These are phyloP conservation scores for Hawksworthiomyces lignivorus DNA, from an alignment of 2,329 filamentous ascomycete species.

Conservation along the genomic window DNA sequence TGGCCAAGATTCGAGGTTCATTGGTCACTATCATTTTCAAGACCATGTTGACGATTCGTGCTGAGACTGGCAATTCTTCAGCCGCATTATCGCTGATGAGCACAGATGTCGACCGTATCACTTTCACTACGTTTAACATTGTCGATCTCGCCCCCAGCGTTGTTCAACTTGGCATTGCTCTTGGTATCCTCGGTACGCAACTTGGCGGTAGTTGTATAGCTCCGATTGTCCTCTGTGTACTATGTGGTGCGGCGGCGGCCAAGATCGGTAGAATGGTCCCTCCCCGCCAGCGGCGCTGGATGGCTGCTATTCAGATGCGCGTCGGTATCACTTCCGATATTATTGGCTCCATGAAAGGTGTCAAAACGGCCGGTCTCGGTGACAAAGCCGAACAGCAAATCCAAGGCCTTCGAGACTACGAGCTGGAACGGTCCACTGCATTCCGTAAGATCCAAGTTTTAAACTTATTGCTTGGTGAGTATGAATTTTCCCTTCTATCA, in stretches of 20 bases:
- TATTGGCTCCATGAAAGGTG: conserved; percentile 41
- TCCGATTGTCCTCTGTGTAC: conserved; percentile 7
- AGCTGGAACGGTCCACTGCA: conserved; percentile 8
- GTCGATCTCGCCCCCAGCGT: conserved; percentile 11
- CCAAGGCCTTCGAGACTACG: conserved; percentile 9
- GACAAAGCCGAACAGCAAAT: conserved; percentile 25
- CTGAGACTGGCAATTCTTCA: conserved; percentile 11
- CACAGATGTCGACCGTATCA: conserved; percentile 14
- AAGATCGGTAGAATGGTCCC: conserved; percentile 8
- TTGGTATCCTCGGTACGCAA: conserved; percentile 9
- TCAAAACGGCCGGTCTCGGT: conserved; percentile 42
- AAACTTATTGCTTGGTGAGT: conserved; percentile 3
- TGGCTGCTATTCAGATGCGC: conserved; percentile 40
- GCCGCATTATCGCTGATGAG: conserved; percentile 13
- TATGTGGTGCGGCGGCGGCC: conserved; percentile 3
- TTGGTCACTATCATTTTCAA: conserved; percentile 12
- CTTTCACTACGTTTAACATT: conserved; percentile 8
- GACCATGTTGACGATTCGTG: conserved; percentile 12
- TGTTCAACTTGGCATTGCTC: conserved; percentile 8
- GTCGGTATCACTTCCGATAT: conserved; percentile 40
- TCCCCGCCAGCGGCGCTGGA: conserved; percentile 27
- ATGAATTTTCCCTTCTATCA: too few relatives aligned
- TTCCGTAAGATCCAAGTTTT: conserved; percentile 10
- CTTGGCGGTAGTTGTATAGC: conserved; percentile 10
- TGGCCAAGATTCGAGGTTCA: conserved; percentile 11